Evolutionary conservation across 2,329 filamentous ascomycete genomes (phyloP).

Genomic region (Chaetomiaceae sp.): DNA sequence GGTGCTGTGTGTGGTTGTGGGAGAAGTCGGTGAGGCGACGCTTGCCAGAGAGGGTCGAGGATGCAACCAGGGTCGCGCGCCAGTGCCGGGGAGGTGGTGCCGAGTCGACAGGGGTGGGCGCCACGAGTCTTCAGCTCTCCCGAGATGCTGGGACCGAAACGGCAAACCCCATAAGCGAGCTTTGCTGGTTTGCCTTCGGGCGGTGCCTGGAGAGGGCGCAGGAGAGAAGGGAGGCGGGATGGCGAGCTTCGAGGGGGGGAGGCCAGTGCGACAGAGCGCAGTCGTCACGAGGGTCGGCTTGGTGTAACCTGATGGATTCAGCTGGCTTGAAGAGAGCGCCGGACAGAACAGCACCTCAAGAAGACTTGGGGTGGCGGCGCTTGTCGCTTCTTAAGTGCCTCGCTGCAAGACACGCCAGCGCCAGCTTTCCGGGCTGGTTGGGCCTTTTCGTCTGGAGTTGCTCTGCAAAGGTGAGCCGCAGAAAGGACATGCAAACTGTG

Average conservation of each 20-base stretch:
- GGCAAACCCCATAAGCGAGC: background rate
- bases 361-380: no score
- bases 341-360: no score
- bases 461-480: background rate
- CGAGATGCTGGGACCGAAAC: background rate
- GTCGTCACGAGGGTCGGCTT: background rate
- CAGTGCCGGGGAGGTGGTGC: conserved; percentile 3
- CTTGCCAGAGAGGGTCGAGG: no score
- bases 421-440: no score
- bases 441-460: background rate
- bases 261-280: no score
- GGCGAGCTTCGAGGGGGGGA: background rate
- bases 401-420: no score
- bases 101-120: background rate
- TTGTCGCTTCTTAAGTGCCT: no score
- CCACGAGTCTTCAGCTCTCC: conserved; percentile 2
- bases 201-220: no score
- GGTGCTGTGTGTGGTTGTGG: conserved; percentile 16
- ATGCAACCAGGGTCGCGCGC: background rate
- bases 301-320: background rate
- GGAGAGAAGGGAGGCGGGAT: no score
- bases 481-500: background rate
- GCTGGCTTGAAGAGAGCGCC: no score
- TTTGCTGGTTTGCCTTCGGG: background rate
- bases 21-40: conserved; percentile 24